Conservation (phyloP, 2,329 filamentous ascomycete species). For the Penicillium janthinellum region DNA sequence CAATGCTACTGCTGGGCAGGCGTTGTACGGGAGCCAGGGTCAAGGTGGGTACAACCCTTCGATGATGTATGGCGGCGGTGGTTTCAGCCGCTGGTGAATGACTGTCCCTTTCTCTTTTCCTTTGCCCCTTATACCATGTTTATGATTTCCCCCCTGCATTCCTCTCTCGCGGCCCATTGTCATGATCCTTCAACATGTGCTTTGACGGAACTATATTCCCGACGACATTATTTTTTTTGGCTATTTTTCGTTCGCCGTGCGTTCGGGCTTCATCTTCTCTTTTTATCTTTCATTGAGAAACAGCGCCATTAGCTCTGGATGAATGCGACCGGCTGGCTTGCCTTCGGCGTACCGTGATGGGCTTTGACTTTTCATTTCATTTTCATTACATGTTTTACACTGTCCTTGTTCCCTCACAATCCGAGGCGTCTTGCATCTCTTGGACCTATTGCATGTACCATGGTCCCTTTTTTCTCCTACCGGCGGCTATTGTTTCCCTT, state of each 20-base stretch:
- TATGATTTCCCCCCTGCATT: slow-evolving; percentile 26
- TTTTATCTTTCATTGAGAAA: slow-evolving; percentile 25
- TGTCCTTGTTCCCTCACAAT: slow-evolving; percentile 21
- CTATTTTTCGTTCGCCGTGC: slow-evolving; percentile 22
- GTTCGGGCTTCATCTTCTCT: slow-evolving; percentile 29
- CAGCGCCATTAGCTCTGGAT: slow-evolving; percentile 37
- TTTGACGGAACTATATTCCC: slow-evolving; percentile 25
- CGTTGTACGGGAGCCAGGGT: slow-evolving; percentile 82
- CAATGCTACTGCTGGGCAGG: slow-evolving; percentile 73
- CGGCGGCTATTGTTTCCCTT: slow-evolving; percentile 35
- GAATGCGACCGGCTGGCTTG: slow-evolving; percentile 35
- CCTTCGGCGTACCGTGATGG: slow-evolving; percentile 40
- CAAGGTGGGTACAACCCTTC: slow-evolving; percentile 87
- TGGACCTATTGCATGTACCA: slow-evolving; percentile 39
- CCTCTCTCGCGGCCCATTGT: slow-evolving; percentile 12
- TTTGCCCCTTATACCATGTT: slow-evolving; percentile 23
- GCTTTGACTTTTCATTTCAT: slow-evolving; percentile 22
- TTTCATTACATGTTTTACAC: slow-evolving; percentile 25
- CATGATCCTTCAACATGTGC: slow-evolving; percentile 27
- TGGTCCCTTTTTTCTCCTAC: slow-evolving; percentile 25
- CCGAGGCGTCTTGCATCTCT: slow-evolving; percentile 38
- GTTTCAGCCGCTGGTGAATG: slow-evolving; percentile 67
- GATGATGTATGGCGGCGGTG: slow-evolving; percentile 77
- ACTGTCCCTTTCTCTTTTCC: slow-evolving; percentile 17
- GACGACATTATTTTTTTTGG: slow-evolving; percentile 37